These are phyloP conservation scores for Phytophthora fragariae DNA, from an alignment of 352 stramenopile species.

Conservation along the genomic window DNA sequence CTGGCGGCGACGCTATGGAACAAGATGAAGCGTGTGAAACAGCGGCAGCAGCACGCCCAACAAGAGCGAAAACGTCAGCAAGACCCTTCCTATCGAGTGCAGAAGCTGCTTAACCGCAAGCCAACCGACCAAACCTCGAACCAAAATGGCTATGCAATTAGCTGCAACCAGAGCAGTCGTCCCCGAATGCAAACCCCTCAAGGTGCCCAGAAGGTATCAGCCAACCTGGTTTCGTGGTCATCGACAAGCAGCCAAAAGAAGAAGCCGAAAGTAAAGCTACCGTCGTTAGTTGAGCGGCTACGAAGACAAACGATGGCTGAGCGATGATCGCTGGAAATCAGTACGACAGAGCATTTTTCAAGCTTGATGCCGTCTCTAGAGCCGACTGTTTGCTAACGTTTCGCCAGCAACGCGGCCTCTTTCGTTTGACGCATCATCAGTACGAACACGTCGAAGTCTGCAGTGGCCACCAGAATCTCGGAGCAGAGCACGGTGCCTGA, in stretches of 20 bases:
- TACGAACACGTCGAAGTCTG: conserved; percentile 85
- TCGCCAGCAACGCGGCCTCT: conserved; percentile 65
- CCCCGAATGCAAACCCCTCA: conserved; percentile 3
- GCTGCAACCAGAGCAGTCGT: conserved; percentile 29
- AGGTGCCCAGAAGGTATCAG: conserved; percentile 2
- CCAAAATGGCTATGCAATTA: conserved; percentile 12
- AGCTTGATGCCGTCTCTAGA: not conserved
- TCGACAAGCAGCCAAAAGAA: conserved; percentile 55
- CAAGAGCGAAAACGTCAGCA: conserved; percentile 53
- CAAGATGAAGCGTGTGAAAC: conserved; percentile 67
- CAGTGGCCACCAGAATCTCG: conserved; percentile 79
- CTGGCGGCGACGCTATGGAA: conserved; percentile 66
- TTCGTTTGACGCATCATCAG: conserved; percentile 89
- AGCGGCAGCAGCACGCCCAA: conserved; percentile 45
- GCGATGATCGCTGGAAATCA: conserved; percentile 26
- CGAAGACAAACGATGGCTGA: conserved; percentile 70
- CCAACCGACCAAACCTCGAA: not conserved
- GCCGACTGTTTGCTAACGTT: conserved; percentile 32
- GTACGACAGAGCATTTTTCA: not conserved
- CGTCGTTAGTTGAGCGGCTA: conserved; percentile 76
- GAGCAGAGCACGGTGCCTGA: conserved; percentile 74
- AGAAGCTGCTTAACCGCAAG: conserved; percentile 60
- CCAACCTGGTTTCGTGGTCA: conserved; percentile 53
- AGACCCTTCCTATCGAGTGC: conserved; percentile 61
- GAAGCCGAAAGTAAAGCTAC: conserved; percentile 72